These are phyloP conservation scores for Hymenoscyphus albidus DNA, from an alignment of 2,329 filamentous ascomycete genomes.

Conservation along the genomic window DNA sequence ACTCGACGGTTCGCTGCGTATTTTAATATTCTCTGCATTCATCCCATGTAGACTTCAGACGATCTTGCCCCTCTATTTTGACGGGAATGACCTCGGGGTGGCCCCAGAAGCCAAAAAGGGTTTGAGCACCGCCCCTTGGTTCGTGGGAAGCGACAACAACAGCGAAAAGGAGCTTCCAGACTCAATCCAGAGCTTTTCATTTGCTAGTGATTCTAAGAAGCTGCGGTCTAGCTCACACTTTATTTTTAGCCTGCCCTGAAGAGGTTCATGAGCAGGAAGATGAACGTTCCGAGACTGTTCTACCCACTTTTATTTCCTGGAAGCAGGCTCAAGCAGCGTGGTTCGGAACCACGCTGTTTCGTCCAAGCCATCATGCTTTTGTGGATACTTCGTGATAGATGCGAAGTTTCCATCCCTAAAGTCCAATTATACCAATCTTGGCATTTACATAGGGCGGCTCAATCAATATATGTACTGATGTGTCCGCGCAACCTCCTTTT, in stretches of 20 bases:
- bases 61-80: conserved; percentile 8
- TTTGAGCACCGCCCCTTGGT: conserved; percentile 12
- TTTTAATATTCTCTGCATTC: conserved; percentile 14
- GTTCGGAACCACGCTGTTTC: conserved; percentile 4
- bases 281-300: conserved; percentile 4
- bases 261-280: neutral
- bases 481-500: neutral
- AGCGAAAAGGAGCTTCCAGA: conserved; percentile 6
- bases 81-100: neutral
- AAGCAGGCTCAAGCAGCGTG: too few relatives aligned
- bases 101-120: conserved; percentile 10
- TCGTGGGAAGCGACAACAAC: conserved; percentile 11
- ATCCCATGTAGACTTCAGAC: conserved; percentile 14
- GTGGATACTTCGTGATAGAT: neutral
- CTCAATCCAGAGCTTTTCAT: neutral
- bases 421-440: neutral
- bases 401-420: conserved; percentile 3
- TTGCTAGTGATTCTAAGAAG: conserved; percentile 2
- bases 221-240: neutral
- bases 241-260: neutral
- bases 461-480: neutral
- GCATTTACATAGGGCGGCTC: neutral
- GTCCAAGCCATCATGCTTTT: neutral
- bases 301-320: neutral
- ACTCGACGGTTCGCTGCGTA: neutral